Percentiles rank a stretch among this genome's conserved stretches.
Conservation (phyloP, 2,329 filamentous ascomycete species). For the Arthrobotrys conoides region DNA sequence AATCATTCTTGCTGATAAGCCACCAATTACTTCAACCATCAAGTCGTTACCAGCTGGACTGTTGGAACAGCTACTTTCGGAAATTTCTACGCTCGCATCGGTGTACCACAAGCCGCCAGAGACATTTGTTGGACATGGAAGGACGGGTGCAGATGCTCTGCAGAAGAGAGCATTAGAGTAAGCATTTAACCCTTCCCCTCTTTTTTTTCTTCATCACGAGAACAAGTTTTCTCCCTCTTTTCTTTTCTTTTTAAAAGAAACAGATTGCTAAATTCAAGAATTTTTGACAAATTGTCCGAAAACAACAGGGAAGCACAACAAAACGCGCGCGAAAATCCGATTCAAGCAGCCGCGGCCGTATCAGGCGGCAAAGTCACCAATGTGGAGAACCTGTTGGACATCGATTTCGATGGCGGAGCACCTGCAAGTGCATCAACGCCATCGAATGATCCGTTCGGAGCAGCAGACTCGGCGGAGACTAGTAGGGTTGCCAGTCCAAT, state of each 20-base stretch:
- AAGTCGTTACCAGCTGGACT: conserved; percentile 85
- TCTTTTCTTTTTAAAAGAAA: background rate
- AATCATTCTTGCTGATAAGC: conserved; percentile 93
- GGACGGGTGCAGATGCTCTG: conserved; percentile 92
- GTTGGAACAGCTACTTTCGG: conserved; percentile 88
- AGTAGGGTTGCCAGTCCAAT: conserved; percentile 78
- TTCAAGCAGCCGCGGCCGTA: conserved; percentile 84
- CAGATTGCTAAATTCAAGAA: background rate
- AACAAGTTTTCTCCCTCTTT: background rate
- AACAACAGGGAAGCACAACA: conserved; percentile 81
- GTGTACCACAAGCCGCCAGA: conserved; percentile 99
- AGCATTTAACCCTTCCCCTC: conserved; percentile 62
- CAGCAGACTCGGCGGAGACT: conserved; percentile 75
- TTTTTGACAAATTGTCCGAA: conserved; percentile 41
- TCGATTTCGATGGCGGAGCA: conserved; percentile 93
- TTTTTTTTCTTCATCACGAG: background rate
- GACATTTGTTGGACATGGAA: conserved; percentile 96
- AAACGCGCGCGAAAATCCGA: conserved; percentile 92
- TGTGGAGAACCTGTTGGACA: conserved; percentile 93
- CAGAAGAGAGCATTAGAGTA: conserved; percentile 93
- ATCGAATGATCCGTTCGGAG: conserved; percentile 69
- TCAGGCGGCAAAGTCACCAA: conserved; percentile 72
- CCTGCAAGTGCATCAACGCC: conserved; percentile 85
- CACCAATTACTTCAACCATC: conserved; percentile 94
- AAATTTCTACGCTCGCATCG: conserved; percentile 93